A percentile compares a stretch with the other conserved stretches of the same genome.
Conservation (phyloP, 2,329 filamentous ascomycete genomes). For the Fusarium nurragi region DNA sequence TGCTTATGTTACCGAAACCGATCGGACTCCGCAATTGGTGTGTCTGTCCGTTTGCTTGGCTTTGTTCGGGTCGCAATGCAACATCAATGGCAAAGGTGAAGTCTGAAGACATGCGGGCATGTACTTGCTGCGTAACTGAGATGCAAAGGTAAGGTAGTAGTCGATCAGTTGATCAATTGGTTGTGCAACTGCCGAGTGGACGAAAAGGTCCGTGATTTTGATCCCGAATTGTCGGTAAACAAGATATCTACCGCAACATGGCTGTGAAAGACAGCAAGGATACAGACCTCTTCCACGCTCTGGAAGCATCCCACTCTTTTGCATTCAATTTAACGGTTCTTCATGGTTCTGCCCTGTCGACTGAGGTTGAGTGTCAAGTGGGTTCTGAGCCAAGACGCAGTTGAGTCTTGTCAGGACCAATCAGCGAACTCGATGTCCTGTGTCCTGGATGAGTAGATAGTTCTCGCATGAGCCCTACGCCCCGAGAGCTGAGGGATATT, state of each 20-base stretch:
- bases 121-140: slow-evolving; percentile 15
- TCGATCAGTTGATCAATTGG: slow-evolving; percentile 18
- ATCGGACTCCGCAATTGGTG: slow-evolving; percentile 38
- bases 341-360: background rate
- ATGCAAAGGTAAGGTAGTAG: slow-evolving; percentile 5
- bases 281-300: background rate
- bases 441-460: too few relatives aligned
- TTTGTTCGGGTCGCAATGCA: background rate
- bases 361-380: too few relatives aligned
- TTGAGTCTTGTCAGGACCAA: too few relatives aligned
- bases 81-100: background rate
- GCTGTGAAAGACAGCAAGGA: background rate
- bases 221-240: slow-evolving; percentile 26
- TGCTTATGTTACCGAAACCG: slow-evolving; percentile 41
- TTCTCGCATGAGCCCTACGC: background rate
- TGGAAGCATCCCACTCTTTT: background rate
- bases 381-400: too few relatives aligned
- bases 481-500: background rate
- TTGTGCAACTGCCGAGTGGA: slow-evolving; percentile 26
- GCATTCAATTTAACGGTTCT: background rate
- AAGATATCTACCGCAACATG: slow-evolving; percentile 5
- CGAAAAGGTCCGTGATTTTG: slow-evolving; percentile 20
- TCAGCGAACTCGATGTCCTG: too few relatives aligned
- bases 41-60: slow-evolving; percentile 8
- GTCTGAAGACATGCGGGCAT: slow-evolving; percentile 3